Base-by-base conservation (phyloP, 2,329 filamentous ascomycete genomes). In the Cyphellophora europaea region DNA sequence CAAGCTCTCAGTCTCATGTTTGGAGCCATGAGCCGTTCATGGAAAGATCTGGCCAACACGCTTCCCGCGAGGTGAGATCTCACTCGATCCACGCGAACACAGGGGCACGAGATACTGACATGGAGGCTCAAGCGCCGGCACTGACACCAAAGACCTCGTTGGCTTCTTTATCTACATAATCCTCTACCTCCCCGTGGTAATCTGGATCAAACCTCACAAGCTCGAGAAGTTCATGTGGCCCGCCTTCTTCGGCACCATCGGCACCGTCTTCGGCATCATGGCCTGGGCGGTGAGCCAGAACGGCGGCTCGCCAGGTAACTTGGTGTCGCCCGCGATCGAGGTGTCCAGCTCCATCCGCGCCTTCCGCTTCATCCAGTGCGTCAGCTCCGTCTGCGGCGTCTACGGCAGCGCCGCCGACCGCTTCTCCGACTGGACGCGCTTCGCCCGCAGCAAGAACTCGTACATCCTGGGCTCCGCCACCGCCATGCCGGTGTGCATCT, bases 381-480 rank as follows among this genome's bases (percentile, higher is more conserved):
- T 27, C 11, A 32, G 28, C 17, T 19, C 17, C 19, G 35, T 27
- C 21, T 25, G 21, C 21, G 21, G 21, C 21, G n/a, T n/a, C 21
- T 25, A 25, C n/a, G 21, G 21, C 21, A n/a, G 21, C 8, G 21
- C 21, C 8, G 21, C 35, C 12, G 28, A 27, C 15, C 35, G 35
- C 5, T 19, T 36, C 12, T 36, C 35, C 10, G 35, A 36, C 35
- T 36, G 35, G 35, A 36, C 35, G 11, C 35, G 35, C 3, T 36
- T 36, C 29, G 16, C 35, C 17, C 6, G 12, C 11, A 36, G 16
- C 8, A 36, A 36, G 28, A 10, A 36, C 12, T 8, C 27, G 11
- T 17, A 27, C 16, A 32, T 36, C n/a, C 27, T 36, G 18, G 29
- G 27, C 16, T 13, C 14, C 27, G 35, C 35, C 6, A 18, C 35